Percentiles rank a stretch among this genome's conserved stretches.
Conservation (phyloP, 192 early-diverging fungal genomes). For the Glomus cerebriforme region DNA sequence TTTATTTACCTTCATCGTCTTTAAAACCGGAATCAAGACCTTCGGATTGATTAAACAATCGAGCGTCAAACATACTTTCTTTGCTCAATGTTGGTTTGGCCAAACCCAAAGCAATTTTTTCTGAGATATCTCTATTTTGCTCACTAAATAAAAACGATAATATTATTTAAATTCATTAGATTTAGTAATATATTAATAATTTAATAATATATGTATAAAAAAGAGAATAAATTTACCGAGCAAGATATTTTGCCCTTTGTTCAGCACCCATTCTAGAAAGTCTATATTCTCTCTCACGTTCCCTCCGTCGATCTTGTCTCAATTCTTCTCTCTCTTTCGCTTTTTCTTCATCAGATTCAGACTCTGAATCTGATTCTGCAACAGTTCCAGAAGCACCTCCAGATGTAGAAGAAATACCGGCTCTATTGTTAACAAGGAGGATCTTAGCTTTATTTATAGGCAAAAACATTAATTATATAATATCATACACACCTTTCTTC, state of each 20-base stretch:
- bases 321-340: conserved; percentile 84
- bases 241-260: conserved; percentile 77
- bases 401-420: conserved; percentile 41
- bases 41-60: conserved; percentile 90
- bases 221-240: conserved; percentile 45
- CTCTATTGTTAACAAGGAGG: conserved; percentile 25
- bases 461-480: conserved; percentile 19
- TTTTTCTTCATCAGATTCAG: conserved; percentile 59
- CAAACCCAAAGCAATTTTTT: conserved; percentile 96
- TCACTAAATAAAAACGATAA: conserved; percentile 44
- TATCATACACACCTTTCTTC: conserved; percentile 68
- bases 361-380: conserved; percentile 46
- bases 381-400: conserved; percentile 3
- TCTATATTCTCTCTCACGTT: conserved; percentile 85
- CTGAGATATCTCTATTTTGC: conserved; percentile 93
- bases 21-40: conserved; percentile 87
- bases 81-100: conserved; percentile 87
- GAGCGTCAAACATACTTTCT: conserved; percentile 92
- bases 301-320: conserved; percentile 77
- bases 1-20: conserved; percentile 73
- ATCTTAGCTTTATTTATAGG: conserved; percentile 22
- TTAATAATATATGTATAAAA: background rate
- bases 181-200: background rate
- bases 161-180: background rate
- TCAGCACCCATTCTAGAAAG: conserved; percentile 88